Conservation (phyloP, 78 protist genomes). For the Fonticula alba region DNA sequence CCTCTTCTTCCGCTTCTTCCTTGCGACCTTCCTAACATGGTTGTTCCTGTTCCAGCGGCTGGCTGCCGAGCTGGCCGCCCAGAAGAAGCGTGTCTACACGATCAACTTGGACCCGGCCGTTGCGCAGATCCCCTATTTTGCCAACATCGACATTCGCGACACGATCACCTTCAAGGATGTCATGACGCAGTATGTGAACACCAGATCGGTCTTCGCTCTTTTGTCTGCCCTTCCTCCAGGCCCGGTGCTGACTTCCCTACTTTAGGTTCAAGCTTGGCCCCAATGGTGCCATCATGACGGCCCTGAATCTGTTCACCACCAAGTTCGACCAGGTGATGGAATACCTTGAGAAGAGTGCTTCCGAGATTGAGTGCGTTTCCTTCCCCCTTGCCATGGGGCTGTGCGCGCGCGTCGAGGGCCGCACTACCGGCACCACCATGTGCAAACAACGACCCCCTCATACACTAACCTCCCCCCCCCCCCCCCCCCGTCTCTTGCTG, state of each 20-base stretch:
- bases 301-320: conserved; percentile 86
- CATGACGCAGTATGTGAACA: conserved; percentile 78
- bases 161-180: conserved; percentile 86
- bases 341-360: conserved; percentile 48
- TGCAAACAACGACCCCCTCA: too few relatives aligned
- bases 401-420: not conserved
- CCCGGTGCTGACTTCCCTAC: too few relatives aligned
- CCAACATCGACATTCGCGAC: conserved; percentile 94
- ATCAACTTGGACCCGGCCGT: conserved; percentile 90
- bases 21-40: not conserved
- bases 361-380: conserved; percentile 22
- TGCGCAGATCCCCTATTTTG: conserved; percentile 50
- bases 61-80: conserved; percentile 27
- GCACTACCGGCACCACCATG: not conserved
- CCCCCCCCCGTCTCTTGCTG: too few relatives aligned
- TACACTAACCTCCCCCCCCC: too few relatives aligned
- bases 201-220: not conserved
- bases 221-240: not conserved
- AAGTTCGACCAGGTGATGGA: conserved; percentile 57
- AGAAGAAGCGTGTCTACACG: conserved; percentile 41
- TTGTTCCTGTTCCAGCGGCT: conserved; percentile 21
- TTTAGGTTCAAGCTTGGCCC: conserved; percentile 87
- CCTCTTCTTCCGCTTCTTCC: not conserved
- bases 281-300: conserved; percentile 93
- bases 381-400: too few relatives aligned